Base-by-base conservation (phyloP, 176 grass and related monocot species). In the Oryza glumipatula region DNA sequence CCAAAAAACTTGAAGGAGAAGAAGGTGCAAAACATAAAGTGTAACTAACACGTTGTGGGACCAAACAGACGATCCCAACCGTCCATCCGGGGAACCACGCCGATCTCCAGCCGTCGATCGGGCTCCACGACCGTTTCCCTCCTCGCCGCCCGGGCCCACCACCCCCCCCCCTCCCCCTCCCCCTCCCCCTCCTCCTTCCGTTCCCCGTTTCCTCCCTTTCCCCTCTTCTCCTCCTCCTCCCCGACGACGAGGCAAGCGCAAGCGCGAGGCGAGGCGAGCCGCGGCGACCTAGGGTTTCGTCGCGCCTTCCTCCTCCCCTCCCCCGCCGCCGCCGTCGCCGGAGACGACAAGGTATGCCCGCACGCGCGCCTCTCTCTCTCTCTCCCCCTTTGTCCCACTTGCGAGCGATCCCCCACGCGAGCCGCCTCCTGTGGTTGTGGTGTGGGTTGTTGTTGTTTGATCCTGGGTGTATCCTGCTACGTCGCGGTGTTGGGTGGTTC, bases 161-260 rank as follows among this genome's bases (percentile, higher is more conserved):
- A 14, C 11, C 63, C 23, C 44, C 10, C 80, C 73, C 6, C 15
- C 11, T 47, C 23, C 44, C 10, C 80, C 73, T 9, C 15, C 79
- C 8, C 16, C 72, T 11, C 22, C 26, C 26, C 26, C 79, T 17
- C 13, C 21, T 76, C 21, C 72, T 24, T 12, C 21, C 63, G 72
- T 76, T 23, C 71, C 58, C 41, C 33, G 30, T 23, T 21, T 24
- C 45, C 21, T 46, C 68, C 39, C 61, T 46, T 6, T 21, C 23
- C 1, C 11, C 52, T 9, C 36, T 2, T 9, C 2, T 21, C 61
- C 76, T 17, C 67, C 21, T 22, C 35, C 45, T 70, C 45, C 70
- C 68, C 75, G 74, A 84, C 75, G 74, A 79, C 81, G 81, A 83
- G 78, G 76, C 54, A 28, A 28, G 28, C 73, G 16, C 80, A 30